Percentiles rank a stretch among this genome's conserved stretches.
Evolutionary conservation across 106 monocot genomes (phyloP).

Genomic region (Alisma plantagoaquatica): DNA sequence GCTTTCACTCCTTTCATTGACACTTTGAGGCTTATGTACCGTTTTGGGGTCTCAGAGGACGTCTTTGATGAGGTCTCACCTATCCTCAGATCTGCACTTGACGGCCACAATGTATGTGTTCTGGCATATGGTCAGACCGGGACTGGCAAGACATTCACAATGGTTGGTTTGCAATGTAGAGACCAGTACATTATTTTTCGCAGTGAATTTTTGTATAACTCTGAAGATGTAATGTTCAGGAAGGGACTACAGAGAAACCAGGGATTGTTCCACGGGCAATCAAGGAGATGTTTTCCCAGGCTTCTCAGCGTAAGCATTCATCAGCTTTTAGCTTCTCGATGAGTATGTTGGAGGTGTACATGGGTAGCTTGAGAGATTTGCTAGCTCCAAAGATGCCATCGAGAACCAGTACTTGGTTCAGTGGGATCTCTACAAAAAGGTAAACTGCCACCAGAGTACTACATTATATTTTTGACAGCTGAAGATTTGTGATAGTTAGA

Average conservation of each 20-base stretch:
- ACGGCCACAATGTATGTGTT: slow-evolving; percentile 79
- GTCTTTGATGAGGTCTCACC: slow-evolving; percentile 67
- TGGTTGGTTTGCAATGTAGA: slow-evolving; percentile 25
- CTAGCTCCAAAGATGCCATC: slow-evolving; percentile 22
- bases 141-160: slow-evolving; percentile 82
- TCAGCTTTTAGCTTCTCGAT: slow-evolving; percentile 40
- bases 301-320: slow-evolving; percentile 22
- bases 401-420: neutral
- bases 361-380: slow-evolving; percentile 66
- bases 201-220: neutral
- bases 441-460: neutral
- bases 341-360: slow-evolving; percentile 84
- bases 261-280: slow-evolving; percentile 80
- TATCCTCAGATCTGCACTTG: slow-evolving; percentile 69
- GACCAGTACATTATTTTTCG: neutral
- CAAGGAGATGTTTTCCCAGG: slow-evolving; percentile 45
- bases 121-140: slow-evolving; percentile 89
- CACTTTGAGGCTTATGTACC: neutral
- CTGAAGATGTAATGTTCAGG: slow-evolving; percentile 24
- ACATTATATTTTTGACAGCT: neutral
- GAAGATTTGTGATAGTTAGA: neutral
- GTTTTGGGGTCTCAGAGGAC: slow-evolving; percentile 33
- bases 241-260: slow-evolving; percentile 36
- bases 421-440: too few relatives aligned
- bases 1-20: neutral